Conservation (phyloP, 2,329 filamentous ascomycete genomes). For the Didymella glomerata region DNA sequence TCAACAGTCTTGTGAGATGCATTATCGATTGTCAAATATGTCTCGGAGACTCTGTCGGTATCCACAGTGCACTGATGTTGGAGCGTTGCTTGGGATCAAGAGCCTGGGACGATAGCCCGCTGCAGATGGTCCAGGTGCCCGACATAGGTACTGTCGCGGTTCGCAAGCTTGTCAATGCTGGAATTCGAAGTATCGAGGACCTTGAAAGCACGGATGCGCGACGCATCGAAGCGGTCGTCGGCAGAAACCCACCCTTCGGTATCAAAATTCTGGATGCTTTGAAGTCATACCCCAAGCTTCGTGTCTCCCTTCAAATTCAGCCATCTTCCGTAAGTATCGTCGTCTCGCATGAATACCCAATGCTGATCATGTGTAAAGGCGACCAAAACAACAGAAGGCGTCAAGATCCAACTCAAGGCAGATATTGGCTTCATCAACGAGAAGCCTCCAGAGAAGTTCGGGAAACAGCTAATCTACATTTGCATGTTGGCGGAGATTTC, state of each 20-base stretch:
- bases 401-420: conserved; percentile 69
- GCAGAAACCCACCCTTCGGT: conserved; percentile 85
- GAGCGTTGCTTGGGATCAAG: conserved; percentile 77
- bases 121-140: conserved; percentile 84
- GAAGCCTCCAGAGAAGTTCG: conserved; percentile 67
- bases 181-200: conserved; percentile 75
- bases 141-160: conserved; percentile 79
- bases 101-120: conserved; percentile 81
- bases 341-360: background rate
- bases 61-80: conserved; percentile 76
- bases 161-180: conserved; percentile 75
- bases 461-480: conserved; percentile 69
- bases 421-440: conserved; percentile 77
- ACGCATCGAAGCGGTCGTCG: conserved; percentile 78
- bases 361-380: conserved; percentile 23
- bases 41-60: conserved; percentile 70
- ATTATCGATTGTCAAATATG: conserved; percentile 76
- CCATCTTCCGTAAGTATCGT: conserved; percentile 55
- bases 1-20: conserved; percentile 75
- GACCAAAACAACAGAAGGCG: conserved; percentile 50
- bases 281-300: conserved; percentile 74
- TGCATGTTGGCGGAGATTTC: conserved; percentile 78
- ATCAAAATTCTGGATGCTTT: conserved; percentile 71
- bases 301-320: conserved; percentile 62
- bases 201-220: conserved; percentile 72